Percentiles rank a stretch among this genome's conserved stretches.
Conservation (phyloP, 371 early-diverging fungal genomes). For the Mortierella sp. region DNA sequence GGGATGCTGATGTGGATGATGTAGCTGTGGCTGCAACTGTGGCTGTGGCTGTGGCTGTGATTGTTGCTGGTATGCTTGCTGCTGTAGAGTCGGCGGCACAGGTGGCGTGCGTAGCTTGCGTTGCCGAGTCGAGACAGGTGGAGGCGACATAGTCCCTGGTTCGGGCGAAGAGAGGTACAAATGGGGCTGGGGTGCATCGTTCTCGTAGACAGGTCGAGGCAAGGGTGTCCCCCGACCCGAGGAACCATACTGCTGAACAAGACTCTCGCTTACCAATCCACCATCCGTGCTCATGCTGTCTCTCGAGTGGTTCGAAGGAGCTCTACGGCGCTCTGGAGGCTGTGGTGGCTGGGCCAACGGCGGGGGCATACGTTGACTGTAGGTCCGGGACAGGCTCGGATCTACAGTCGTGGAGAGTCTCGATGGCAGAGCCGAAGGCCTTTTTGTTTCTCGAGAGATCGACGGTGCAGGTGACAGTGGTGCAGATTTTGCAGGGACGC, state of each 20-base stretch:
- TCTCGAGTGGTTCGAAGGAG: slow-evolving; percentile 16
- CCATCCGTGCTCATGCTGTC: slow-evolving; percentile 49
- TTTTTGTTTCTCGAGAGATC: neutral
- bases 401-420: too few relatives aligned
- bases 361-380: neutral
- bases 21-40: neutral
- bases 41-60: neutral
- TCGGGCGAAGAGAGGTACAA: slow-evolving; percentile 23
- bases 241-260: slow-evolving; percentile 28
- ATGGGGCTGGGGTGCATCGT: neutral
- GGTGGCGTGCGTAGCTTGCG: slow-evolving; percentile 29
- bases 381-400: too few relatives aligned
- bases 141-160: neutral
- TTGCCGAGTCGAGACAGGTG: slow-evolving; percentile 9
- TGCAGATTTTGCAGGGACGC: neutral
- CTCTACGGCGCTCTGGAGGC: slow-evolving; percentile 5
- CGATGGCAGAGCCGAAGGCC: too few relatives aligned
- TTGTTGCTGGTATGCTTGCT: slow-evolving; percentile 1
- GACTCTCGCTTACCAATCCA: slow-evolving; percentile 21
- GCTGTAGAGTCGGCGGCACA: slow-evolving; percentile 15
- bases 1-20: slow-evolving; percentile 22
- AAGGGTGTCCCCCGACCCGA: neutral
- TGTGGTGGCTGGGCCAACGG: neutral
- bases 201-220: neutral
- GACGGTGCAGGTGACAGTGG: neutral